phyloP scores from a whole-genome alignment of 2,329 filamentous ascomycete species.

The Colletotrichum shisoi region DNA sequence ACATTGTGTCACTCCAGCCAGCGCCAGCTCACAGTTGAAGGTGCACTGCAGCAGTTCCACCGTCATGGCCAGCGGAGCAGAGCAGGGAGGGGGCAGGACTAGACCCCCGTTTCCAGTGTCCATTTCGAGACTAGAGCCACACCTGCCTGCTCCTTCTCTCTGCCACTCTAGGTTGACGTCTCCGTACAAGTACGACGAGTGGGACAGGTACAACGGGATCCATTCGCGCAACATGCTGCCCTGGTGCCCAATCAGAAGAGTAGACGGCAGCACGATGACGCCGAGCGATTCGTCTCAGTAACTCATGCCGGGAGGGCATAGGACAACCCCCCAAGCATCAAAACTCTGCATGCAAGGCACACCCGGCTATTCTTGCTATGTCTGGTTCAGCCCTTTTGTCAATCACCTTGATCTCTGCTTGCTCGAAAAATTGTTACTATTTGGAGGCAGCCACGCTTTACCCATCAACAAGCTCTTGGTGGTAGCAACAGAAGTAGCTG shows the following conservation, averaged over 20 bases:
- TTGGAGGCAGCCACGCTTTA: background rate
- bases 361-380: slow-evolving; percentile 29
- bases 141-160: background rate
- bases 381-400: background rate
- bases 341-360: slow-evolving; percentile 35
- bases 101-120: slow-evolving; percentile 4
- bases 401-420: background rate
- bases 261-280: slow-evolving; percentile 31
- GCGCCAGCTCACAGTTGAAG: slow-evolving; percentile 20
- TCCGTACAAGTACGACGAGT: background rate
- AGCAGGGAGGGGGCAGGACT: background rate
- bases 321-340: slow-evolving; percentile 17
- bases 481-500: background rate
- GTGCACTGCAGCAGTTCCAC: background rate
- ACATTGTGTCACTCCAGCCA: slow-evolving; percentile 19
- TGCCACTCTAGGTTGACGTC: background rate
- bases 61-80: background rate
- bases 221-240: background rate
- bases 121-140: slow-evolving; percentile 13
- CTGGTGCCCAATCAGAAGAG: slow-evolving; percentile 22
- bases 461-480: background rate
- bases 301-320: slow-evolving; percentile 21
- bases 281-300: slow-evolving; percentile 12
- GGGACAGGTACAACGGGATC: background rate
- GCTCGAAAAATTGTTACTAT: background rate